Evolutionary conservation across 164 flowering plant species (phyloP), one percentile per base, ranked within the genome.

Genomic region (Stephania yunnanensis): DNA sequence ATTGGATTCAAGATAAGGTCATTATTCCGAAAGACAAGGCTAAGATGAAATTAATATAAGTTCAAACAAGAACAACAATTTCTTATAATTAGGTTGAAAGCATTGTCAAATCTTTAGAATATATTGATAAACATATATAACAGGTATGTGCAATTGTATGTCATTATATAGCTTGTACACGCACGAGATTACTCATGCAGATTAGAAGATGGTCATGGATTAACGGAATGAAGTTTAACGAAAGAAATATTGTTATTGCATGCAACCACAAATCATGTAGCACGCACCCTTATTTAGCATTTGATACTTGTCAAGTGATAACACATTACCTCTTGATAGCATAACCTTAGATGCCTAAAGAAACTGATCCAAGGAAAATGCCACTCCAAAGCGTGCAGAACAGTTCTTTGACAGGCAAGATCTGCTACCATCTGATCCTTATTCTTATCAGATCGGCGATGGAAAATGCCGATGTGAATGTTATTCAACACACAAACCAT

Each of bases 311-410:
- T 9, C 10, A 50, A 22, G 9, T 10, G 46, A 30, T 15, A 50
- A 8, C 10, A 44, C 15, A 31, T 65, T 87, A 91, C 97, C 95
- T 92, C n/a, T 83, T 74, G 68, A 81, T 73, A 55, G 96, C 85
- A 84, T 85, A 95, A 68, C 94, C 89, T 71, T 93, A 89, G 50
- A 92, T 71, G 65, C 96, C 93, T 70, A 90, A 45, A 44, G 96
- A 90, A 15, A 90, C 0, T 8, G 90, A 83, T 64, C 96, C 93
- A 69, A 92, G 78, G 69, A 89, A 42, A 71, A 91, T 72, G 48
- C 95, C 86, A 75, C 91, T 78, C 92, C 95, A 89, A 3, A 93
- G 80, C n/a, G n/a, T n/a, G n/a, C 42, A 92, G 79, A 67, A 86
- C 46, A 48, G 83, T 90, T 2, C 83, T 81, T 75, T 52, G 84